Evolutionary conservation across 2,329 filamentous ascomycete species (phyloP).

Genomic region (Aspergillus sp.): DNA sequence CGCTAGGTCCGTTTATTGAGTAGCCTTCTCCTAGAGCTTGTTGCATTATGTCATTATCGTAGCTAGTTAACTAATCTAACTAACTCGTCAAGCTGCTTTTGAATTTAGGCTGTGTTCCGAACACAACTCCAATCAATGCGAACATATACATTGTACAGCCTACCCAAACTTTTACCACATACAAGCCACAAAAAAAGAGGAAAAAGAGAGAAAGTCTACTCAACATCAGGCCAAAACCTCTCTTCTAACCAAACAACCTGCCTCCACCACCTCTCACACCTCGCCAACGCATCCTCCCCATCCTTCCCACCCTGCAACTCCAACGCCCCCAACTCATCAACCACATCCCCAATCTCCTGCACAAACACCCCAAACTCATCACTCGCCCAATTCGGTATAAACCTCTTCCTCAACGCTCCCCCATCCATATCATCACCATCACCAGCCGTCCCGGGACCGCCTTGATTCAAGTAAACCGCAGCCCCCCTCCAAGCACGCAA

Average conservation of each 20-base stretch:
- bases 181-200: too few relatives aligned
- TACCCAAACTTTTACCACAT: too few relatives aligned
- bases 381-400: slow-evolving; percentile 70
- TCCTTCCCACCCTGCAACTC: slow-evolving; percentile 32
- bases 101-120: too few relatives aligned
- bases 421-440: slow-evolving; percentile 57
- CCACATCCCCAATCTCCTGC: slow-evolving; percentile 52
- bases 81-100: too few relatives aligned
- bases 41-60: too few relatives aligned
- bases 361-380: slow-evolving; percentile 62
- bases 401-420: slow-evolving; percentile 62
- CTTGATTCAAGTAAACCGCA: slow-evolving; percentile 2
- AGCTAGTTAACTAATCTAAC: too few relatives aligned
- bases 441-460: slow-evolving; percentile 4
- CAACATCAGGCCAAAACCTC: slow-evolving; percentile 57
- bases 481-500: slow-evolving; percentile 57
- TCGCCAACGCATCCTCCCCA: slow-evolving; percentile 41
- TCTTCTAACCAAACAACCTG: slow-evolving; percentile 56
- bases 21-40: too few relatives aligned
- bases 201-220: not conserved
- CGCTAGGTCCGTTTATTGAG: too few relatives aligned
- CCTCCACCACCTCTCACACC: slow-evolving; percentile 50
- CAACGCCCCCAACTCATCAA: slow-evolving; percentile 54
- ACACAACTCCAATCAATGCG: too few relatives aligned
- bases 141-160: too few relatives aligned